phyloP scores from a whole-genome alignment of 352 stramenopile species.

The Phytophthora cryptogea region DNA sequence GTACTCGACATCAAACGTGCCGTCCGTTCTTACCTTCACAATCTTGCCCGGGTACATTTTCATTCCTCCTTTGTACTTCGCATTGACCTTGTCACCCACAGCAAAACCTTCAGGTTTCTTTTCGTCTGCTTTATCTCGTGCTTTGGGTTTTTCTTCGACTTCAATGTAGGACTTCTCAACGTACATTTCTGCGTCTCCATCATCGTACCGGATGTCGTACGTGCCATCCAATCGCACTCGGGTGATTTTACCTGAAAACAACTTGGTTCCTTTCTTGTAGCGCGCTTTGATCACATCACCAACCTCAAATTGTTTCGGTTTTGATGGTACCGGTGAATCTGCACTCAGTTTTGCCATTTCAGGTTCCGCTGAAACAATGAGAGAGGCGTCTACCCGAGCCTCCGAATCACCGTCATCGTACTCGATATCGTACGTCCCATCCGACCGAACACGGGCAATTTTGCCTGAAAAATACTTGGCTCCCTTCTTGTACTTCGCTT shows the following conservation, averaged over 20 bases:
- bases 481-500: conserved; percentile 52
- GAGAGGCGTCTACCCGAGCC: conserved; percentile 21
- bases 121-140: conserved; percentile 3
- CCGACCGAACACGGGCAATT: conserved; percentile 47
- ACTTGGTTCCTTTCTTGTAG: conserved; percentile 49
- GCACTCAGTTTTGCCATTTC: conserved; percentile 7
- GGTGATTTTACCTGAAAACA: conserved; percentile 56
- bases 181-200: conserved; percentile 51
- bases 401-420: conserved; percentile 53
- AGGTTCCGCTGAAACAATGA: conserved; percentile 16
- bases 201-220: conserved; percentile 73
- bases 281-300: conserved; percentile 35
- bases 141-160: conserved; percentile 1
- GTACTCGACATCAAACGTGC: conserved; percentile 69
- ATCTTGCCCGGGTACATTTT: conserved; percentile 57
- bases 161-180: conserved; percentile 35
- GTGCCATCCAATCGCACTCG: conserved; percentile 54
- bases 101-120: conserved; percentile 20
- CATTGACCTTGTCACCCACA: conserved; percentile 49
- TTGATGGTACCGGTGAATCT: conserved; percentile 5
- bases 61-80: conserved; percentile 39
- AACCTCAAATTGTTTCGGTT: conserved; percentile 24
- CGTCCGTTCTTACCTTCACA: conserved; percentile 41
- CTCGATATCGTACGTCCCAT: conserved; percentile 62
- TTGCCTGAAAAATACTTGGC: conserved; percentile 47